These are phyloP conservation scores for Hibiscus trionum DNA, from an alignment of 345 rosid genomes.

Conservation along the genomic window DNA sequence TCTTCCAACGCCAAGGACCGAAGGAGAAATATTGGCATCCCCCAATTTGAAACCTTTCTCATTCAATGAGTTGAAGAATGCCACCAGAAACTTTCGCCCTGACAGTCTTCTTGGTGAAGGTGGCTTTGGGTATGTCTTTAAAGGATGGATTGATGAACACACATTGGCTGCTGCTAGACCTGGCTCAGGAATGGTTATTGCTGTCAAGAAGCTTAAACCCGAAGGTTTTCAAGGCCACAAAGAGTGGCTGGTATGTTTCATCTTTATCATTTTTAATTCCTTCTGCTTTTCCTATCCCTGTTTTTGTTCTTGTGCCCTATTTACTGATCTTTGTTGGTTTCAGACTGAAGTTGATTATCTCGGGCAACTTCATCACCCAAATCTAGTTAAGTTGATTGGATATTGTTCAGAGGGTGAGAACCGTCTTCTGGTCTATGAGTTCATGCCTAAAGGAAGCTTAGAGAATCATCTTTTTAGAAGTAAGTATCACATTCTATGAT, in stretches of 20 bases:
- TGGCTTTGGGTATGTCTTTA: slow-evolving; percentile 87
- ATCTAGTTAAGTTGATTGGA: slow-evolving; percentile 83
- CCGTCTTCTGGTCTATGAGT: slow-evolving; percentile 80
- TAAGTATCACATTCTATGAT: slow-evolving; percentile 26
- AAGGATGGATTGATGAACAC: slow-evolving; percentile 91
- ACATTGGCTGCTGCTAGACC: slow-evolving; percentile 63
- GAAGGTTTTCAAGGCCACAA: slow-evolving; percentile 99
- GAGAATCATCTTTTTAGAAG: slow-evolving; percentile 68
- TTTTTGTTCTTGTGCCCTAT: background rate
- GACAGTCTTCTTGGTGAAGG: slow-evolving; percentile 96
- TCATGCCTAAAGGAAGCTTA: slow-evolving; percentile 95
- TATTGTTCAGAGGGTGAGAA: slow-evolving; percentile 80
- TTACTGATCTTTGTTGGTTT: slow-evolving; percentile 26
- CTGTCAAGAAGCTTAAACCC: slow-evolving; percentile 89
- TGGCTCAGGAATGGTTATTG: slow-evolving; percentile 89
- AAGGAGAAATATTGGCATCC: slow-evolving; percentile 83
- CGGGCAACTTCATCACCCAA: slow-evolving; percentile 86
- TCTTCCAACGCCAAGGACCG: slow-evolving; percentile 75
- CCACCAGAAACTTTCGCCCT: slow-evolving; percentile 83
- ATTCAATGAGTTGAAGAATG: slow-evolving; percentile 70
- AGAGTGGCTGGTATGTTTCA: slow-evolving; percentile 82
- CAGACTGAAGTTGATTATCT: slow-evolving; percentile 97
- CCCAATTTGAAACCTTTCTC: slow-evolving; percentile 77
- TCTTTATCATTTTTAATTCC: background rate
- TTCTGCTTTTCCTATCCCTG: background rate